Percentiles rank a stretch among this genome's conserved stretches.
Evolutionary conservation across 2,329 filamentous ascomycete species (phyloP).

Genomic region (Cryphonectria radicalis): DNA sequence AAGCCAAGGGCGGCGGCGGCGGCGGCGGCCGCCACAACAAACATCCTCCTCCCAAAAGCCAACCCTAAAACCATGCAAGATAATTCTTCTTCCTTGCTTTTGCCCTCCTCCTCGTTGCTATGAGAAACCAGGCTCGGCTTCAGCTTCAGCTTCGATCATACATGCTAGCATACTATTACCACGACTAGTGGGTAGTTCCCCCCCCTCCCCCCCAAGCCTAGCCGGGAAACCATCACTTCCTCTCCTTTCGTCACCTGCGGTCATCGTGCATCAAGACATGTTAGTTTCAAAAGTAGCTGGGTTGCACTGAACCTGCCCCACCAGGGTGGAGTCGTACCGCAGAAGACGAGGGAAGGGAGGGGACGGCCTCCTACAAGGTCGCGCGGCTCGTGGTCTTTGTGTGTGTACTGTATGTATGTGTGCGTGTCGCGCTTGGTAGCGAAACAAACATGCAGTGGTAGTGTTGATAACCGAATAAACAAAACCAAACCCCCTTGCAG

Average conservation of each 20-base stretch:
- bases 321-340: not conserved
- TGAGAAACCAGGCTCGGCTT: not conserved
- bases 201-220: too few species aligned
- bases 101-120: not conserved
- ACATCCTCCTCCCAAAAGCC: not conserved
- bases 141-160: not conserved
- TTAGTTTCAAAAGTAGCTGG: not conserved
- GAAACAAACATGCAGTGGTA: not conserved
- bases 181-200: too few species aligned
- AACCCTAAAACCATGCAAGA: not conserved
- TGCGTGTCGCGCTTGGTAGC: not conserved
- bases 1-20: not conserved
- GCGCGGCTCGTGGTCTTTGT: not conserved
- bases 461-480: too few species aligned
- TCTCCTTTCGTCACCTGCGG: not conserved
- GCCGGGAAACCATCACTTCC: not conserved
- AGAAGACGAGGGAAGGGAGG: too few species aligned
- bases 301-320: slow-evolving; percentile 6
- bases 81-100: not conserved
- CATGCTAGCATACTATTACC: not conserved
- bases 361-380: not conserved
- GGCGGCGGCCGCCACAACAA: not conserved
- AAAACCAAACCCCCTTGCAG: too few species aligned
- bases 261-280: slow-evolving; percentile 9
- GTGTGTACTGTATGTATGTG: not conserved